phyloP scores from a whole-genome alignment of 805 yeast genomes.

The Ogataea saltuana region DNA sequence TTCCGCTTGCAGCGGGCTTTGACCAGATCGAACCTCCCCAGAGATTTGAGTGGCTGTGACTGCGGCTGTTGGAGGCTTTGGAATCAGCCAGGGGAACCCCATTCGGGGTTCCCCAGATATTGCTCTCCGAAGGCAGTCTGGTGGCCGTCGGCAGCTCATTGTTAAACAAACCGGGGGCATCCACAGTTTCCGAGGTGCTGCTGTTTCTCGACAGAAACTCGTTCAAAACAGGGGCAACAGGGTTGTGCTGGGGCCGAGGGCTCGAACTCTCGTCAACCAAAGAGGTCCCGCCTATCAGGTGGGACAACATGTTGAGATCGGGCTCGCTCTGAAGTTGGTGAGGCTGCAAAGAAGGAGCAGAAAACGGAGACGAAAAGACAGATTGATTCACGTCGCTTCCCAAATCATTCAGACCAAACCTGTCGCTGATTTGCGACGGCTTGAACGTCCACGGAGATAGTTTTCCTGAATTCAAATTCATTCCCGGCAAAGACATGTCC shows the following conservation, averaged over 20 bases:
- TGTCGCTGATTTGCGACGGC: conserved; percentile 1
- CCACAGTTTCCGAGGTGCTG: conserved; percentile 15
- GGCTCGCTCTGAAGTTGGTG: conserved; percentile 25
- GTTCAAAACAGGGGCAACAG: conserved; percentile 5
- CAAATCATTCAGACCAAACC: not conserved
- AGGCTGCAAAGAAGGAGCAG: conserved; percentile 9
- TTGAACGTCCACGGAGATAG: conserved; percentile 6
- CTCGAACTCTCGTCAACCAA: conserved; percentile 5
- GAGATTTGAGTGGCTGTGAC: conserved; percentile 21
- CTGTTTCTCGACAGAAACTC: conserved; percentile 16
- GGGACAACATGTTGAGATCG: conserved; percentile 39
- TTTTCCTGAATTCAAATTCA: conserved; percentile 7
- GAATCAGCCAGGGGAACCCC: conserved; percentile 5
- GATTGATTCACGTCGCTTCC: conserved; percentile 8
- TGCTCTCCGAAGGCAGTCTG: not conserved
- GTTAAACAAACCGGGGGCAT: not conserved
- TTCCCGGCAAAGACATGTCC: conserved; percentile 16
- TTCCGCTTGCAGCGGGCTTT: conserved; percentile 6
- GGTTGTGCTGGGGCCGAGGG: conserved; percentile 2
- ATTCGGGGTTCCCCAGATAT: conserved; percentile 19
- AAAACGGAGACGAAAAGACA: conserved; percentile 8
- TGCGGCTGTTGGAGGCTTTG: conserved; percentile 14
- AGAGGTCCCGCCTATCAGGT: conserved; percentile 16
- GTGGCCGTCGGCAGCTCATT: conserved; percentile 9
- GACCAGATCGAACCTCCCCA: conserved; percentile 29